Percentiles rank a stretch among this genome's conserved stretches.
Evolutionary conservation across 805 yeast genomes (phyloP).

Genomic region (Nakazawaea ernobii): DNA sequence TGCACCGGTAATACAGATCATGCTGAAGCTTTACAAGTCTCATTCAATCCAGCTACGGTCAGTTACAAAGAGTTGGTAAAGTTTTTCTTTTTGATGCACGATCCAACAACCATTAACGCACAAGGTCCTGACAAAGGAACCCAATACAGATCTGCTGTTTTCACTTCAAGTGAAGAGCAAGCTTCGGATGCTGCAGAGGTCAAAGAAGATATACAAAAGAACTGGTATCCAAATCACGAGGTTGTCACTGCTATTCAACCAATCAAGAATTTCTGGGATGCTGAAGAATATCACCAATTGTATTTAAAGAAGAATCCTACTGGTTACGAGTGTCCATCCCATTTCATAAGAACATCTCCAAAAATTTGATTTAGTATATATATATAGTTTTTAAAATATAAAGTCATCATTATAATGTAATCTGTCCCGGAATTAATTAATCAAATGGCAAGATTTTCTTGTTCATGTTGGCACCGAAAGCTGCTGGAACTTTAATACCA

Average conservation of each 20-base stretch:
- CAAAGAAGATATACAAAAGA: conserved; percentile 53
- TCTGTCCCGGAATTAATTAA: conserved; percentile 20
- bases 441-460: conserved; percentile 61
- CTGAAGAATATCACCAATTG: conserved; percentile 91
- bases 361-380: conserved; percentile 17
- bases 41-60: conserved; percentile 69
- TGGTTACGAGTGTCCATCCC: conserved; percentile 91
- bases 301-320: conserved; percentile 75
- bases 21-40: conserved; percentile 81
- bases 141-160: conserved; percentile 85
- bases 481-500: conserved; percentile 94
- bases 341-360: conserved; percentile 65
- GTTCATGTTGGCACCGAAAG: conserved; percentile 68
- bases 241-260: conserved; percentile 71
- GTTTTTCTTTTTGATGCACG: conserved; percentile 88
- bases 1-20: conserved; percentile 70
- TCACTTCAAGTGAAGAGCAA: conserved; percentile 53
- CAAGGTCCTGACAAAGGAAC: conserved; percentile 91
- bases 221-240: conserved; percentile 66
- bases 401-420: background rate
- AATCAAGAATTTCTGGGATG: conserved; percentile 72
- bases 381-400: background rate
- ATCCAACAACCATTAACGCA: conserved; percentile 76
- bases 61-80: conserved; percentile 59
- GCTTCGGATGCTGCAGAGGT: conserved; percentile 29